Conservation (phyloP, 2,329 filamentous ascomycete genomes). For the Didymella pomorum region DNA sequence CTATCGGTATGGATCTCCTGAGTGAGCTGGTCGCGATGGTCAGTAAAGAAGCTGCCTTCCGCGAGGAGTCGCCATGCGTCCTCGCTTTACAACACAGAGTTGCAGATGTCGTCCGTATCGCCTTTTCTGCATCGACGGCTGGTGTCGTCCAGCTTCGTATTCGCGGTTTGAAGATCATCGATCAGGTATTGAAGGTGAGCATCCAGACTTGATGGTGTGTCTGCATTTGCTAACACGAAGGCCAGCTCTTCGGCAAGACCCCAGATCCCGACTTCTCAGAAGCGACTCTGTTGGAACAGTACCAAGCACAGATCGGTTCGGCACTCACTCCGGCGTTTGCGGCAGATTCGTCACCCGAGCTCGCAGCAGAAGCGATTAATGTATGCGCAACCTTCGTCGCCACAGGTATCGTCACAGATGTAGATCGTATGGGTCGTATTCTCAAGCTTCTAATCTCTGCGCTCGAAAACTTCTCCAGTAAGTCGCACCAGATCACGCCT, state of each 20-base stretch:
- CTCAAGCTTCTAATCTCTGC: slow-evolving; percentile 91
- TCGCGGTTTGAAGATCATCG: slow-evolving; percentile 91
- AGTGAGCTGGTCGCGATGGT: slow-evolving; percentile 82
- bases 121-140: slow-evolving; percentile 95
- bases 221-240: slow-evolving; percentile 9
- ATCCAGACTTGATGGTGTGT: background rate
- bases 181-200: slow-evolving; percentile 78
- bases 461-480: slow-evolving; percentile 86
- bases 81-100: slow-evolving; percentile 80
- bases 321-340: slow-evolving; percentile 96
- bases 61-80: slow-evolving; percentile 81
- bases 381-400: slow-evolving; percentile 98
- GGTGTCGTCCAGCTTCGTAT: slow-evolving; percentile 89
- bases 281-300: slow-evolving; percentile 94
- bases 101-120: slow-evolving; percentile 93
- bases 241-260: slow-evolving; percentile 86
- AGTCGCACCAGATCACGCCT: slow-evolving; percentile 20
- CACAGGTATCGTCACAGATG: slow-evolving; percentile 94
- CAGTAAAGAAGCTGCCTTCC: slow-evolving; percentile 77
- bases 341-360: slow-evolving; percentile 91
- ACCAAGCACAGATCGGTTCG: slow-evolving; percentile 97
- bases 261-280: slow-evolving; percentile 98
- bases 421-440: slow-evolving; percentile 98
- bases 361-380: slow-evolving; percentile 94
- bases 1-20: slow-evolving; percentile 90